A percentile compares a stretch with the other conserved stretches of the same genome.
Evolutionary conservation across 2,329 filamentous ascomycete species (phyloP).

Genomic region (Venturia asperata): DNA sequence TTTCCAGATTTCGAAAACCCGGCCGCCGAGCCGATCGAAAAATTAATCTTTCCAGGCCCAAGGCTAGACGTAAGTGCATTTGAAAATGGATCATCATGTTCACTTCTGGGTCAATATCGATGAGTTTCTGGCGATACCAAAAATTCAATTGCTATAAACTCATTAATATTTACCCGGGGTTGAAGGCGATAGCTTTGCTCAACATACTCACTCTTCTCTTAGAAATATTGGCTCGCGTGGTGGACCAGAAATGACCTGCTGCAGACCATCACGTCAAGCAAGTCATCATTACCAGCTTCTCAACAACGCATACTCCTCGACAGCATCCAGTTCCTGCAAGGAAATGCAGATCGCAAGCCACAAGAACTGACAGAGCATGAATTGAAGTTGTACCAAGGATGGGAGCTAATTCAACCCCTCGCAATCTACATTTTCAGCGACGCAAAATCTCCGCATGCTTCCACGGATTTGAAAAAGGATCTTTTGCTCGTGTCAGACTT

Average conservation of each 20-base stretch:
- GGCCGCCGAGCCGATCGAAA: neutral
- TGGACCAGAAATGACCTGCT: constrained; percentile 9
- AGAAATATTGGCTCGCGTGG: constrained; percentile 13
- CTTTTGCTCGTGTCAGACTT: constrained; percentile 1
- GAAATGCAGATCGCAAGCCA: neutral
- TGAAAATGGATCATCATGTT: neutral
- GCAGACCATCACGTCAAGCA: neutral
- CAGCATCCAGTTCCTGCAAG: neutral
- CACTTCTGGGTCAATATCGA: neutral
- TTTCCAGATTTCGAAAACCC: constrained; percentile 15
- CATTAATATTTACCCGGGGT: neutral
- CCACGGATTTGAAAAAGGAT: constrained; percentile 5
- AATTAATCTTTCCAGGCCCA: neutral
- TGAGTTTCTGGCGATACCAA: neutral
- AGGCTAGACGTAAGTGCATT: constrained; percentile 12
- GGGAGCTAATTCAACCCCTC: neutral
- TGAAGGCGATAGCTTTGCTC: neutral
- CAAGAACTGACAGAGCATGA: constrained; percentile 1
- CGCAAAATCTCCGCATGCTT: constrained; percentile 4
- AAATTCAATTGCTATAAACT: neutral
- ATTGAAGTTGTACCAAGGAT: neutral
- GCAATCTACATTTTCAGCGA: neutral
- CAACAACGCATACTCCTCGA: constrained; percentile 10
- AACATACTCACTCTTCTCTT: neutral
- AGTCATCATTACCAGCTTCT: neutral